Conservation (phyloP, 768 basidiomycete species). For the Termitomyces titanicus region DNA sequence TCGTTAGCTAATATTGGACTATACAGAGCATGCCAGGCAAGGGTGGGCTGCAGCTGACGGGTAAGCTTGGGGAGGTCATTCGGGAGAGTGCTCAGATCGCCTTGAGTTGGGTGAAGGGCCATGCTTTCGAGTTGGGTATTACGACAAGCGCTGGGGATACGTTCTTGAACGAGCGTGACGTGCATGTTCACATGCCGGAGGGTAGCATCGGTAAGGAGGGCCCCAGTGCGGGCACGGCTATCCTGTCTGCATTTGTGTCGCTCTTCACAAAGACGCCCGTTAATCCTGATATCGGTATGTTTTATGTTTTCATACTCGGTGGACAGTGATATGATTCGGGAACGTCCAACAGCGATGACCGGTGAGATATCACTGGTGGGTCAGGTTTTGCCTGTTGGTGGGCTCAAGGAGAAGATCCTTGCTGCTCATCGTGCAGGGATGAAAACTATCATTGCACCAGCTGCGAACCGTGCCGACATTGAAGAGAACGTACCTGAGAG, state of each 20-base stretch:
- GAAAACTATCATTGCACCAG: constrained; percentile 85
- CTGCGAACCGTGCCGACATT: constrained; percentile 88
- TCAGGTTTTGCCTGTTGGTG: constrained; percentile 94
- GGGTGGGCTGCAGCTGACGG: constrained; percentile 87
- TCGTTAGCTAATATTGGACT: background rate
- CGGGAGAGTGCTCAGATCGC: constrained; percentile 95
- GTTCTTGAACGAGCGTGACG: constrained; percentile 80
- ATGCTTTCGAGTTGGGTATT: constrained; percentile 87
- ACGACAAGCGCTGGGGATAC: constrained; percentile 68
- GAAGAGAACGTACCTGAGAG: constrained; percentile 97
- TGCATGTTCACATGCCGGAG: constrained; percentile 98
- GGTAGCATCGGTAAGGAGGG: constrained; percentile 94
- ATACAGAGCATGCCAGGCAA: constrained; percentile 95
- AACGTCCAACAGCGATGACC: constrained; percentile 75
- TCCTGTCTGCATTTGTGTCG: constrained; percentile 87
- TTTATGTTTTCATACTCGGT: background rate
- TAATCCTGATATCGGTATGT: constrained; percentile 82
- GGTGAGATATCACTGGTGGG: constrained; percentile 97
- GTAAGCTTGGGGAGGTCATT: constrained; percentile 98
- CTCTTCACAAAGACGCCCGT: constrained; percentile 85
- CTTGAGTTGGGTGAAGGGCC: constrained; percentile 87
- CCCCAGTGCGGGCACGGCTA: constrained; percentile 93
- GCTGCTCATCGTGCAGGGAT: constrained; percentile 97
- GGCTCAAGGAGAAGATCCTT: constrained; percentile 93
- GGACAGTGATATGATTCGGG: background rate